Evolutionary conservation across 305 asterid species (phyloP).

Genomic region (Rubia peregrina): DNA sequence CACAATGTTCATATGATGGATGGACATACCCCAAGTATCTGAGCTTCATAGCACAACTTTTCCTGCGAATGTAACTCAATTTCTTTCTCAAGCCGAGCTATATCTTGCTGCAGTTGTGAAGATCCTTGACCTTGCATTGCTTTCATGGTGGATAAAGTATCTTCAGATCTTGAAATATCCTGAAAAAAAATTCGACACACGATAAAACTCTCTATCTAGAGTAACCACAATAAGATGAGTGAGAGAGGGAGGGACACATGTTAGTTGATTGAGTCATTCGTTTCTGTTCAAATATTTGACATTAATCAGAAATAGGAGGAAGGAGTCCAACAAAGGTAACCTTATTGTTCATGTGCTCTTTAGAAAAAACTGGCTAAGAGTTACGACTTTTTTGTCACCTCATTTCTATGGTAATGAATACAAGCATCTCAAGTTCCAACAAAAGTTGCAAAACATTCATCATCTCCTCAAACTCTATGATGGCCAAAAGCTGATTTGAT

Average conservation of each 20-base stretch:
- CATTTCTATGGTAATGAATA: not conserved
- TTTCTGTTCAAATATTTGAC: not conserved
- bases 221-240: not conserved
- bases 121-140: constrained; percentile 72
- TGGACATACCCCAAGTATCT: constrained; percentile 64
- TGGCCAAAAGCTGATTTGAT: too few relatives aligned
- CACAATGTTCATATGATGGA: not conserved
- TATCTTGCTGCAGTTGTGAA: constrained; percentile 76
- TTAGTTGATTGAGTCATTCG: not conserved
- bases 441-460: not conserved
- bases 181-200: constrained; percentile 24
- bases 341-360: not conserved
- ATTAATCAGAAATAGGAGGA: not conserved
- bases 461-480: not conserved
- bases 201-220: not conserved
- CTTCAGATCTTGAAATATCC: constrained; percentile 91
- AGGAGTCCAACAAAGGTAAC: not conserved
- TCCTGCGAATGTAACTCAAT: constrained; percentile 74
- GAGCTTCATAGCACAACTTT: constrained; percentile 92
- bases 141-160: constrained; percentile 62
- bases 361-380: not conserved
- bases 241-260: not conserved
- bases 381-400: not conserved
- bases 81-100: constrained; percentile 72
- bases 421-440: not conserved